Base-by-base conservation (phyloP, 208 protist species). In the Crithidia brevicula region DNA sequence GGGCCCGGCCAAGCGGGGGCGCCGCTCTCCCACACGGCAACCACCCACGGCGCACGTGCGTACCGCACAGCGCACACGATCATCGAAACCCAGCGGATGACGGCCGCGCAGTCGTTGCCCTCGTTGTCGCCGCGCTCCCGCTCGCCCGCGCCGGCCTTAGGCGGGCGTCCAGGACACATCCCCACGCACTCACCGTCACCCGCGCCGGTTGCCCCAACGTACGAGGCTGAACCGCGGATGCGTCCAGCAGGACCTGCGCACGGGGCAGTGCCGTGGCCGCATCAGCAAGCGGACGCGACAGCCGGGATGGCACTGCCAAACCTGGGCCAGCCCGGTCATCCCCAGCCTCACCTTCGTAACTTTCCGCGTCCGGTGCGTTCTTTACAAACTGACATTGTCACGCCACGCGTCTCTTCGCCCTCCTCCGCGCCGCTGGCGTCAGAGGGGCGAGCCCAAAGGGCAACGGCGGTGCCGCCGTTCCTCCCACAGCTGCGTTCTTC, bases 181-280 rank as follows among this genome's bases (percentile, higher is more conserved):
- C n/a, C 40, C 0, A 9, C 27, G 15, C 40, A 52, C 33, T 65
- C 57, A 11, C 28, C 30, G 3, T 67, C 59, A 13, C 59, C 67
- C 3, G 28, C 18, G 15, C 50, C 58, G 11, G 51, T 67, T 9
- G 50, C 67, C 5, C 67, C 67, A 27, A 42, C 30, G 38, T n/a
- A 25, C 25, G n/a, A 23, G 13, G 15, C 27, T n/a, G 13, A n/a
- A 1, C 13, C n/a, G 1, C 38, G 1, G 0, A 16, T 18, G 3
- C 27, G 49, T 7, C 56, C 13, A 13, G n/a, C 15, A 8, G 8
- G 18, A 25, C 31, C 42, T 13, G 3, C 23, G n/a, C 23, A 43
- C 30, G 0, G 49, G 20, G 25, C 20, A 4, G 7, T 30, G 22
- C 15, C 4, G 31, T 31, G 15, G 15, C 46, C 53, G 25, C 15